Evolutionary conservation across 306 rosid species (phyloP).

Genomic region (Medicago truncatula): DNA sequence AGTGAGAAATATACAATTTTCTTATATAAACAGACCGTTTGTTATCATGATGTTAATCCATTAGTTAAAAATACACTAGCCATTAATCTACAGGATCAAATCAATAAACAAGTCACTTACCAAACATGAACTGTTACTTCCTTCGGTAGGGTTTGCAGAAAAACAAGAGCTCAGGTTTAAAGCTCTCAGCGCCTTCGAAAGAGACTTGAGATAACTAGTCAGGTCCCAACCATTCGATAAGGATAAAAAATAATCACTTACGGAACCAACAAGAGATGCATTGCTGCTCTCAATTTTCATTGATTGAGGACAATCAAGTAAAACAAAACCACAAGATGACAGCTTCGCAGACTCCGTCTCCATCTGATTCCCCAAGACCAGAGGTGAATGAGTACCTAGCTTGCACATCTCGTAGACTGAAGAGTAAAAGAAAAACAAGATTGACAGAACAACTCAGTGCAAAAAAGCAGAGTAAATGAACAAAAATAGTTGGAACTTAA

Average conservation of each 20-base stretch:
- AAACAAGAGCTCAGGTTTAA: constrained; percentile 79
- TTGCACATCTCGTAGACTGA: constrained; percentile 98
- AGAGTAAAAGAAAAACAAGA: constrained; percentile 32
- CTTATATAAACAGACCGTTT: constrained; percentile 26
- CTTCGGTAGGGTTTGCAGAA: constrained; percentile 79
- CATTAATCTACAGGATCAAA: constrained; percentile 33
- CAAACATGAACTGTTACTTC: constrained; percentile 78
- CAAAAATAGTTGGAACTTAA: constrained; percentile 30
- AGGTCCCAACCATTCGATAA: constrained; percentile 98
- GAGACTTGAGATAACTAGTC: constrained; percentile 94
- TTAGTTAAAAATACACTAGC: constrained; percentile 16
- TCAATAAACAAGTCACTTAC: constrained; percentile 59
- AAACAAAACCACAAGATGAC: constrained; percentile 82
- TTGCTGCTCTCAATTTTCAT: constrained; percentile 94
- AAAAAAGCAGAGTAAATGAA: constrained; percentile 10
- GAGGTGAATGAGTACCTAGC: constrained; percentile 93
- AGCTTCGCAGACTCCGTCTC: constrained; percentile 82
- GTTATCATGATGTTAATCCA: constrained; percentile 11
- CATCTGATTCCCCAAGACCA: constrained; percentile 85
- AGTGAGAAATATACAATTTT: constrained; percentile 24
- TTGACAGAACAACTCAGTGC: constrained; percentile 7
- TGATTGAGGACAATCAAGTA: constrained; percentile 97
- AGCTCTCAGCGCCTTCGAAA: constrained; percentile 89
- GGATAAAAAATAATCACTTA: constrained; percentile 93
- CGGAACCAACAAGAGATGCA: constrained; percentile 94